Evolutionary conservation across 768 basidiomycete species (phyloP), one percentile per base, ranked within the genome.

Genomic region (Lactarius psammicola): DNA sequence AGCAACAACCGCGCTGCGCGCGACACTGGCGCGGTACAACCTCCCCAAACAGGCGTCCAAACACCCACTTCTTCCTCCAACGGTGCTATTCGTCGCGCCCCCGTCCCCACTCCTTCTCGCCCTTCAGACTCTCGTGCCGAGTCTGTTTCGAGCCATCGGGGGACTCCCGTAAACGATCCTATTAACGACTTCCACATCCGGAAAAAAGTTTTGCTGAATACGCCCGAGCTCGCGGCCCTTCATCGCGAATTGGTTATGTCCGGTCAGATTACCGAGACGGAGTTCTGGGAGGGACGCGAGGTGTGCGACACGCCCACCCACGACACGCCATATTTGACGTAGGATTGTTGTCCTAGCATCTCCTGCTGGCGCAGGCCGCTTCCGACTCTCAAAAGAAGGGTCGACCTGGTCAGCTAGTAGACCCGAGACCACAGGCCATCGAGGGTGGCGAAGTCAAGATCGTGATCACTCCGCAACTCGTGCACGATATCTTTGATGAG

Each of bases 261-360:
- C 33, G 87, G 88, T 11, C 88, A 92, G 68, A 90, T 99, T 34
- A 89, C 89, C 1, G 95, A 98, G 76, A 84, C 86, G 0, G 97
- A 99, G 70, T 99, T 98, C 75, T 98, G 97, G 97, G 94, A 95
- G 67, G 94, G 94, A 36, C 82, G 97, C 73, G 91, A 97, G 84
- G 94, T 97, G 74, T 60, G 74, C 71, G 55, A 67, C 58, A 31
- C 31, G 51, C 26, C 56, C 54, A 68, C 66, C 62, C 63, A 62
- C 56, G 66, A 62, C 56, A 54, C 61, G 69, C 58, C 62, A 70
- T 73, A 40, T 38, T 69, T 77, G 64, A 74, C 73, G 13, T 71
- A 71, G 59, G 65, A 69, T 40, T 66, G 28, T 56, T n/a, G 31
- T 11, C 40, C 26, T 66, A 94, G 92, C 87, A 92, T 67, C 82